Evolutionary conservation across 73 alveolate genomes (phyloP), one percentile per base, ranked within the genome.

Genomic region (Paramecium caudatum): DNA sequence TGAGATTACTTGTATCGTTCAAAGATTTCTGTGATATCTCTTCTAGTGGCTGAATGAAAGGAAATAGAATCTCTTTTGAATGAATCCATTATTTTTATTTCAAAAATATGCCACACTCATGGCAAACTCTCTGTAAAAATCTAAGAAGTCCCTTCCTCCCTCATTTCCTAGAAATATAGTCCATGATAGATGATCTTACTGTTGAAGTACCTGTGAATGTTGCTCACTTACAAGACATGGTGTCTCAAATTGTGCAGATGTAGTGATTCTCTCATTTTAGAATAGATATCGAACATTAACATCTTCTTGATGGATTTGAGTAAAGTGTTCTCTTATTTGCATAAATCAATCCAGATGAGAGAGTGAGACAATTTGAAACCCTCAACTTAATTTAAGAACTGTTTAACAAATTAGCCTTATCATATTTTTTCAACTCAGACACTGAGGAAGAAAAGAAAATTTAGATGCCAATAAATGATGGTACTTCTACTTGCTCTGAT

Each of bases 271-370:
- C 23, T 55, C 23, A 55, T 16, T 55, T 55, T 55, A 55, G 80
- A 27, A 65, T 32, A 33, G 61, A 65, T 32, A 32, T 30, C 34
- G 47, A 33, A 65, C 33, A 65, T 13, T 16, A 33, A 9, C 83
- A 65, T 65, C 15, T 62, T 10, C 46, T 62, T 9, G 82, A 65
- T 65, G 83, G 83, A 33, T 65, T 30, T 65, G 50, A 65, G n/a
- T 12, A 65, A 3, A 65, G 83, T 65, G 27, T 65, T 1, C 17
- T 13, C 4, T 36, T 65, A 65, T 65, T 32, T 65, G 34, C 46
- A 62, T 27, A 62, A n/a, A 62, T 62, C 34, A 27, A 65, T 65
- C 4, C 25, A 33, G 49, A 36, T 1, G 55, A 65, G 5, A 12
- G n/a, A 36, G 83, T 32, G 7, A 30, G 19, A 36, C 34, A 33